These are phyloP conservation scores for Calonectria hongkongensis DNA, from an alignment of 2,329 filamentous ascomycete species.

Conservation along the genomic window DNA sequence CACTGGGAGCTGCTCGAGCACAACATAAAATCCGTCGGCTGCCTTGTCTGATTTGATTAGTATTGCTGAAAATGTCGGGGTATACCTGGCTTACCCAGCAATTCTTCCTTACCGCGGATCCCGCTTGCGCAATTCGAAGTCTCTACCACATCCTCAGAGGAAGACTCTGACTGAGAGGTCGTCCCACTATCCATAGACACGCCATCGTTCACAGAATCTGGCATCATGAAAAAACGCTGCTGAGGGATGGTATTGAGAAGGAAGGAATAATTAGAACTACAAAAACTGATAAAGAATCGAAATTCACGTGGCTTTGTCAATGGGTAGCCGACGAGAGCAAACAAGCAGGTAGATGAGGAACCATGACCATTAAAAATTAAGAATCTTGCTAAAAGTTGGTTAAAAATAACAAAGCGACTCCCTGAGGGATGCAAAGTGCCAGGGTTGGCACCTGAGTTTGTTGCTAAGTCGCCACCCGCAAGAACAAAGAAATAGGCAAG, in stretches of 20 bases:
- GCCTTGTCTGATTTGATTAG: conserved; percentile 41
- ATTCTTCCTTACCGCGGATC: neutral
- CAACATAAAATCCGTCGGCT: conserved; percentile 35
- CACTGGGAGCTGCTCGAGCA: conserved; percentile 42
- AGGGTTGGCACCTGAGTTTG: conserved; percentile 13
- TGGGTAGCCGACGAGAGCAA: neutral
- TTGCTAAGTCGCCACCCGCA: conserved; percentile 28
- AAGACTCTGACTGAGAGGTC: neutral
- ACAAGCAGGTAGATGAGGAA: conserved; percentile 1
- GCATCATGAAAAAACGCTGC: conserved; percentile 28
- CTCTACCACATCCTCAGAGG: conserved; percentile 1
- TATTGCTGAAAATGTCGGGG: neutral
- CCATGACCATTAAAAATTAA: conserved; percentile 27
- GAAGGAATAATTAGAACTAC: neutral
- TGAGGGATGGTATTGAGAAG: neutral
- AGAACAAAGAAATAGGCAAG: conserved; percentile 49
- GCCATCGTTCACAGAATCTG: conserved; percentile 33
- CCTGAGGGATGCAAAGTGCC: conserved; percentile 38
- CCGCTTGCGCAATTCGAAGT: neutral
- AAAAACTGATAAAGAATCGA: neutral
- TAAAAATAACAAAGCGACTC: conserved; percentile 20
- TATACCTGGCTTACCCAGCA: conserved; percentile 1
- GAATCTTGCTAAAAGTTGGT: neutral
- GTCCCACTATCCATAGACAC: neutral
- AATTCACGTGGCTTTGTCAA: neutral